Base-by-base conservation (phyloP, 306 rosid species). In the Luffa acutangula region DNA sequence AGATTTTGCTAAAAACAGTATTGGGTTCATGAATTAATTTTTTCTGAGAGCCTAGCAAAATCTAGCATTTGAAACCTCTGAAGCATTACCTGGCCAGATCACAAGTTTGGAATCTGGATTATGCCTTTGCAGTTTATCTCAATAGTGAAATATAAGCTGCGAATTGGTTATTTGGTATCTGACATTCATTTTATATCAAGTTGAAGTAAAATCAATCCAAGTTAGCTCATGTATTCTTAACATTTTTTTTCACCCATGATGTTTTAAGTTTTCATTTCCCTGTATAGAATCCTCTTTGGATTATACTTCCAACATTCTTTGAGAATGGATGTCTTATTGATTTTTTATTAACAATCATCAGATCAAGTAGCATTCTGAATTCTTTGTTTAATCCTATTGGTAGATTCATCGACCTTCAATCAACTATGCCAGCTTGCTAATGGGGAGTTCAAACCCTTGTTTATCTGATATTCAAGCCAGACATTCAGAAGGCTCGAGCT, bases 401-500 rank as follows among this genome's bases (percentile, higher is more conserved):
- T 96, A 94, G 98, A 94, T 78, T 80, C 84, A 57, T 49, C 84
- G 75, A 80, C 80, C 79, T 94, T 88, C 90, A 87, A 92, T 83
- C 91, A 89, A 86, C 93, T 94, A 34, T 90, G 96, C 82, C 90
- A 79, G 87, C 91, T 94, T 52, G 96, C 97, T 69, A 89, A 92
- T 83, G 97, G 94, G 65, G 97, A 92, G 65, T 92, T 87, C 74
- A 94, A 88, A 69, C 48, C 36, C 49, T 37, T 75, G 79, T 75
- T 75, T 53, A 37, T 75, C 79, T 75, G 79, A 75, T 25, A 18
- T 36, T 53, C 49, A 15, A 53, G 59, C 59, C 41, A 73, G 60
- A 48, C 42, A 48, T 33, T 49, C 42, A 33, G 77, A 72, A 72
- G 31, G 13, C 59, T 48, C 39, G 14, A 12, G 21, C 3, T 2